phyloP scores from a whole-genome alignment of 2,329 filamentous ascomycete genomes.

The Chalaropsis ovoidea region DNA sequence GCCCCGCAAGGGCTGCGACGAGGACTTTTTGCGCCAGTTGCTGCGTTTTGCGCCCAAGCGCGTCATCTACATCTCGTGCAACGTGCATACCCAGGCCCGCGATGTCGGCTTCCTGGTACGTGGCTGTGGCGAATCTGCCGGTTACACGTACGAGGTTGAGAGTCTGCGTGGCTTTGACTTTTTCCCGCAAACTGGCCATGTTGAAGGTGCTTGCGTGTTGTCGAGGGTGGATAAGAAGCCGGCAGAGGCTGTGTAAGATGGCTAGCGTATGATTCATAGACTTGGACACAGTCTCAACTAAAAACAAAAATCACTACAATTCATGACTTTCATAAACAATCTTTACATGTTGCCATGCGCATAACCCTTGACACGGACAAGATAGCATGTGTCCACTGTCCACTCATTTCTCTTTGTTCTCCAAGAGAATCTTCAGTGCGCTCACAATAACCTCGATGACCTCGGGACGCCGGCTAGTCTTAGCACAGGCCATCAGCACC shows the following conservation, averaged over 20 bases:
- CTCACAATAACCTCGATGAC: constrained; percentile 63
- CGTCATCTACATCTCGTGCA: constrained; percentile 91
- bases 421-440: constrained; percentile 58
- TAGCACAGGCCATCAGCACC: constrained; percentile 57
- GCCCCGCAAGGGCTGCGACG: constrained; percentile 90
- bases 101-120: constrained; percentile 82
- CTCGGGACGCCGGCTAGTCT: constrained; percentile 56
- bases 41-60: constrained; percentile 65
- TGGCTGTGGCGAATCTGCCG: constrained; percentile 39
- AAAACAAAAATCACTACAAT: too few species aligned
- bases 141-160: constrained; percentile 68
- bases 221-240: constrained; percentile 21
- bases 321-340: too few species aligned
- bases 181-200: constrained; percentile 76
- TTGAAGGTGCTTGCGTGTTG: constrained; percentile 45
- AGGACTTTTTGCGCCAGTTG: constrained; percentile 71
- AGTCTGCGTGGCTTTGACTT: constrained; percentile 91
- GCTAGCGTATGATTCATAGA: not conserved
- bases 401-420: constrained; percentile 31
- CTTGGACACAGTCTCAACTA: not conserved
- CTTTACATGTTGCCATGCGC: too few species aligned
- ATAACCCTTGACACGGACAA: not conserved
- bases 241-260: not conserved
- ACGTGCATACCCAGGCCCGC: constrained; percentile 92
- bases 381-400: not conserved